Base-by-base conservation (phyloP, 2,329 filamentous ascomycete genomes). In the Proliferodiscus dingleyae region DNA sequence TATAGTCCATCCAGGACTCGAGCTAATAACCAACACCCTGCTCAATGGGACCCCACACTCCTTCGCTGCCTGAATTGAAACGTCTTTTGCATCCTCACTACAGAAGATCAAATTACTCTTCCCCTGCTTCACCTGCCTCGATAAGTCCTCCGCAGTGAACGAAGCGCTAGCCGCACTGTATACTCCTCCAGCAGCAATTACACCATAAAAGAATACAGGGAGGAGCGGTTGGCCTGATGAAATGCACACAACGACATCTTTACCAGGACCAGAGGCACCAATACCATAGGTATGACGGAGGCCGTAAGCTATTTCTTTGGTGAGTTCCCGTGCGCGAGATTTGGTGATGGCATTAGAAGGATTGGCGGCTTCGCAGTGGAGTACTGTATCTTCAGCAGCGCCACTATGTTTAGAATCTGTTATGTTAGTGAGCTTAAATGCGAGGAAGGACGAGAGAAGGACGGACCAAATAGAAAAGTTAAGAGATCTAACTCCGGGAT, bases 181-280 rank as follows among this genome's bases (percentile, higher is more conserved):
- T 21, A 83, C 70, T 15, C 77, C 80, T 1, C 73, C 78, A 2
- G 78, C 77, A 3, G 75, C 78, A 37, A 83, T 67, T 42, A 80
- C 71, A 11, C 72, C 74, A 51, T 71, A 81, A 56, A 78, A 77
- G 1, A 78, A 52, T 10, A 71, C 66, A 0, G 77, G 71, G 0
- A 81, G 65, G 4, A 79, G 66, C 37, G 72, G 71, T 52, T 81
- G 74, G 2, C 79, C 79, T 0, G 73, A 72, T 1, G 74, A 77
- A 22, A 81, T 71, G 15, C 73, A 69, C 3, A 79, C 72, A 11
- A 81, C 73, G 4, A 81, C 71, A 52, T 80, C 74, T 41, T 69
- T 68, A 28, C 66, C 70, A 0, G 71, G 66, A 0, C 76, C 75
- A 10, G 66, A 46, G 2, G 59, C 59, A 10, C 79, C 78, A 36